Conservation (phyloP, 306 rosid genomes). For the Sphenostylis stenocarpa region DNA sequence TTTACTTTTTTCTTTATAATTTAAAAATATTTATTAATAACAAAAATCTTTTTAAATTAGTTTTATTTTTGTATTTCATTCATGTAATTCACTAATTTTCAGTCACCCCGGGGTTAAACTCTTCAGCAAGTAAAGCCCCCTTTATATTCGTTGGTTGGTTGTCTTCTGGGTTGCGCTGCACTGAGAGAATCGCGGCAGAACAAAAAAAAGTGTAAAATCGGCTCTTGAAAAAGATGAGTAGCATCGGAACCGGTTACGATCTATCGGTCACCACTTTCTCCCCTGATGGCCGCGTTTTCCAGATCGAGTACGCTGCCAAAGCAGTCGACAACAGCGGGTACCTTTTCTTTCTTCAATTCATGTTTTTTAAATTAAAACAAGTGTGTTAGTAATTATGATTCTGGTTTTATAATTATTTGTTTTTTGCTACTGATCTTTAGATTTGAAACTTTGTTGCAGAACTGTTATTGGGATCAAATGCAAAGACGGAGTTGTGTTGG, state of each 20-base stretch:
- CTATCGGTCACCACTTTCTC: constrained; percentile 98
- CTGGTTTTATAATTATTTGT: background rate
- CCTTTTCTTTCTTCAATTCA: background rate
- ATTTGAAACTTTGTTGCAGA: constrained; percentile 51
- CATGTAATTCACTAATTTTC: background rate
- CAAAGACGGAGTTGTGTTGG: constrained; percentile 95
- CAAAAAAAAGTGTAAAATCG: background rate
- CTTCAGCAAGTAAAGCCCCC: constrained; percentile 20
- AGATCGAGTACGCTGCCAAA: constrained; percentile 97
- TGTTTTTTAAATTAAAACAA: background rate
- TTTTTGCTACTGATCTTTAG: constrained; percentile 16
- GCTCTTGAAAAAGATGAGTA: constrained; percentile 56
- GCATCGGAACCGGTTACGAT: constrained; percentile 99
- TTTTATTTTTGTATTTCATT: no score
- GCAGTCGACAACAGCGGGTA: constrained; percentile 99
- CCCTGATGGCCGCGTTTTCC: constrained; percentile 97
- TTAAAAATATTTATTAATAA: no score
- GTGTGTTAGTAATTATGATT: background rate
- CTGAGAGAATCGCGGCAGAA: background rate
- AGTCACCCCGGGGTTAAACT: constrained; percentile 1
- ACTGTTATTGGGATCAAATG: constrained; percentile 98
- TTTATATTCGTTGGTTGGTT: background rate
- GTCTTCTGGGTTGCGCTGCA: background rate
- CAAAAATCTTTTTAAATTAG: no score
- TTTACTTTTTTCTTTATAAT: no score